Evolutionary conservation across 257 asterid genomes (phyloP), one percentile per base, ranked within the genome.

Genomic region (Cruciata laevipes): DNA sequence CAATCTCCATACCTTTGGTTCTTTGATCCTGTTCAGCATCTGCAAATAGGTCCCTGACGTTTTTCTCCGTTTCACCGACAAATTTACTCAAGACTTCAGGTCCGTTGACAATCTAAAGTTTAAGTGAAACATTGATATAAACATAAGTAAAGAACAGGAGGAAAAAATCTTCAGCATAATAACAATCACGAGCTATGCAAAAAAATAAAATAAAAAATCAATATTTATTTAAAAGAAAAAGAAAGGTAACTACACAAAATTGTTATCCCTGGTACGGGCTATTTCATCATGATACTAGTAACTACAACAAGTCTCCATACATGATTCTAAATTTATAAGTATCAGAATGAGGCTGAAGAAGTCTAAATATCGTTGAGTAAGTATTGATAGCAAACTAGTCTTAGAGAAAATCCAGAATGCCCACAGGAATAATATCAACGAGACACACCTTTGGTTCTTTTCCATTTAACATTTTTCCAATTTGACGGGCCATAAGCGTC

Each of bases 401-500:
- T 44, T n/a, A 25, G 4, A 7, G 61, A 5, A 61, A 38, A 13
- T 31, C 33, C 32, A 4, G 57, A n/a, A 18, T 32, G 23, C 30
- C 30, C 30, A 69, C 7, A 24, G 40, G 69, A 70, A 38, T 74
- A 74, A 64, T 61, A 6, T 55, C 67, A 3, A 25, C 58, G 55
- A 65, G 67, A 57, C 27, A 69, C 79, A 90, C 99, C 99, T 94
- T 94, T 35, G 99, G 99, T 75, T 94, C 99, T 83, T 90, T 94
- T 68, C 97, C 99, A 69, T 94, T 84, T 72, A 94, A 78, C 91
- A 94, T 89, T 76, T 90, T 94, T 61, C 99, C 99, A 76, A 94
- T 94, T 85, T 94, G 99, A 20, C 99, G 97, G 73, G 99, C 99
- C 95, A 94, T 90, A 67, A 94, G 82, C 63, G 99, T 94, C 87